Evolutionary conservation across 2,329 filamentous ascomycete genomes (phyloP).

Genomic region (Cylindrodendrum hubeiense): DNA sequence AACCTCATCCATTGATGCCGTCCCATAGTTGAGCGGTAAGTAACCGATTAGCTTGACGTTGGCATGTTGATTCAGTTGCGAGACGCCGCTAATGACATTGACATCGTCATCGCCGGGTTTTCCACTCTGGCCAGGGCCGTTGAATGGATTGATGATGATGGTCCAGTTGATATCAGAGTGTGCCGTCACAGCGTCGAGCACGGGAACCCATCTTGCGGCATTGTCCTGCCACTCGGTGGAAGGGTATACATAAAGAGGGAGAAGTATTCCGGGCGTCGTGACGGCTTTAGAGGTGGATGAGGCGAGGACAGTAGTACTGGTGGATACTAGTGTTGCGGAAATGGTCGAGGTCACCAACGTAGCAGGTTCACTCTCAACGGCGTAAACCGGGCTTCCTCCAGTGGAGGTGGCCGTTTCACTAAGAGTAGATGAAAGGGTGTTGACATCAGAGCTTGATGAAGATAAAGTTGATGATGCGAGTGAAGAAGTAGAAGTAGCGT

Average conservation of each 20-base stretch:
- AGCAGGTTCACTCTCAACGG: no score
- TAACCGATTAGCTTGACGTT: conserved; percentile 37
- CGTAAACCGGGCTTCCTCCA: no score
- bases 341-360: no score
- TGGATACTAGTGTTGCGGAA: no score
- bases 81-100: conserved; percentile 34
- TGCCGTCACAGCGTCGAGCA: conserved; percentile 18
- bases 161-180: conserved; percentile 23
- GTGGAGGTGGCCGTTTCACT: no score
- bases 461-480: no score
- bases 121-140: conserved; percentile 29
- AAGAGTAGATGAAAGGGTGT: no score
- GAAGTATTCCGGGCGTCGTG: conserved; percentile 27
- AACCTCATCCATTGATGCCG: conserved; percentile 26
- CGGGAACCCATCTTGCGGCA: conserved; percentile 33
- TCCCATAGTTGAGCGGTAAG: conserved; percentile 29
- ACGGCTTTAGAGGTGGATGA: no score
- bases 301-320: no score
- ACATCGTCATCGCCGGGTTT: conserved; percentile 31
- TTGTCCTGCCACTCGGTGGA: conserved; percentile 26
- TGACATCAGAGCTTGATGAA: not conserved
- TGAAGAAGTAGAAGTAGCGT: no score
- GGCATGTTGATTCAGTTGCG: conserved; percentile 30
- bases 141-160: conserved; percentile 31
- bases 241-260: conserved; percentile 36